phyloP scores from a whole-genome alignment of 139 green algal species.

The Closterium sp. region DNA sequence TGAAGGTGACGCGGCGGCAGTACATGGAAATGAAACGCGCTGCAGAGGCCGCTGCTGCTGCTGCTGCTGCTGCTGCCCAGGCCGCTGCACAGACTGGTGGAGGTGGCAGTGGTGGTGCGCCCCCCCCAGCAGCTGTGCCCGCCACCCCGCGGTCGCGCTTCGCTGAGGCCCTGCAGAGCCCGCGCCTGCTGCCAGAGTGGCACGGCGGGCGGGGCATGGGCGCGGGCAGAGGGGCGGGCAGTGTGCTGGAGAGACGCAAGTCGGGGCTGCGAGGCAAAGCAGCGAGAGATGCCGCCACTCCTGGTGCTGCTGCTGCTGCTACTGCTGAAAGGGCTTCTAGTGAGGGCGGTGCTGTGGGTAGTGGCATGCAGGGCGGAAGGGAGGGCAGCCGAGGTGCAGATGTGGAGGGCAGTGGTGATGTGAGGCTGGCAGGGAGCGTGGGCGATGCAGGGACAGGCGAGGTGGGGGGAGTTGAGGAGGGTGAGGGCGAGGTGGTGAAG shows the following conservation, averaged over 20 bases:
- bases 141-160: background rate
- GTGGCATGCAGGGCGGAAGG: background rate
- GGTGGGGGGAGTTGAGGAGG: no score
- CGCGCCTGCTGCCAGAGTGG: background rate
- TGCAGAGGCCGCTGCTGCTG: background rate
- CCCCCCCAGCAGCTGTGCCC: no score
- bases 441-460: background rate
- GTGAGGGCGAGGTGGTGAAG: background rate
- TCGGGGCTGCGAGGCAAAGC: background rate
- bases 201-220: no score
- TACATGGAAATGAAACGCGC: background rate
- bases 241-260: background rate
- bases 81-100: no score
- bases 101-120: background rate
- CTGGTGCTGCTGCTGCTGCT: no score
- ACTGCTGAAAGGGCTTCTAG: background rate
- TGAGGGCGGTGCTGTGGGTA: background rate
- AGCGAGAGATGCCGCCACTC: background rate
- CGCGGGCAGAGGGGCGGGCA: background rate
- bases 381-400: background rate
- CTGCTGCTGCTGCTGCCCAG: no score
- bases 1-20: background rate
- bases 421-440: no score
- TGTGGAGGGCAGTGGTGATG: background rate
- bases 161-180: background rate